phyloP scores from a whole-genome alignment of 148 eudicot genomes.

The Fagopyrum homotropicum region DNA sequence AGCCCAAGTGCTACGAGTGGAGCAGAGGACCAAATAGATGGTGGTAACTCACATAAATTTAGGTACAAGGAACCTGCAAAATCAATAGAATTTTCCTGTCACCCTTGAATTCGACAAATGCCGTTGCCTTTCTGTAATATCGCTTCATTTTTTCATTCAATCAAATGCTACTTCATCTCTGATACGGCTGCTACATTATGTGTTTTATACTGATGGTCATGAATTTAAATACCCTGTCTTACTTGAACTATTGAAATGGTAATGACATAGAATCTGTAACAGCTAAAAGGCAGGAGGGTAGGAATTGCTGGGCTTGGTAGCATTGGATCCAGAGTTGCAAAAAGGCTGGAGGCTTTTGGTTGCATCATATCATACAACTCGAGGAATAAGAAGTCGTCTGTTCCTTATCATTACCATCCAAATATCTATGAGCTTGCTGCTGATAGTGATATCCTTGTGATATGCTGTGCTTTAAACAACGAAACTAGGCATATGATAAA shows the following conservation, averaged over 20 bases:
- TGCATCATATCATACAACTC: conserved; percentile 35
- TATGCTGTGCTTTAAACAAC: conserved; percentile 34
- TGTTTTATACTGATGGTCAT: background rate
- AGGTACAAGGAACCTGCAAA: no score
- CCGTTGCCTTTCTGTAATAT: background rate
- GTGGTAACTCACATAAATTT: no score
- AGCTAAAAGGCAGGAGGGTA: conserved; percentile 31
- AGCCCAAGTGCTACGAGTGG: no score
- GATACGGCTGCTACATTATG: background rate
- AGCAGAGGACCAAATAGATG: no score
- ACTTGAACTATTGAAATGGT: background rate
- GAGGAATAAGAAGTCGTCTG: conserved; percentile 22
- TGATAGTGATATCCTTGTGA: conserved; percentile 23
- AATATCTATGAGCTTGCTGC: conserved; percentile 29
- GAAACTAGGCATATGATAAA: conserved; percentile 36
- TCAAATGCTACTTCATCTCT: background rate
- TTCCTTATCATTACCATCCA: conserved; percentile 20
- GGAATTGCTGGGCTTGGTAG: conserved; percentile 40
- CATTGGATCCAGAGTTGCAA: conserved; percentile 32
- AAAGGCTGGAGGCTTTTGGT: conserved; percentile 31
- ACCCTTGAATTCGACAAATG: no score
- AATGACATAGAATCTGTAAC: conserved; percentile 7
- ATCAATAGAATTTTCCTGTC: no score
- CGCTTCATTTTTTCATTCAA: background rate
- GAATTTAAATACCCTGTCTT: background rate